Percentiles rank a stretch among this genome's conserved stretches.
phyloP scores from a whole-genome alignment of 2,329 filamentous ascomycete species.

The Geosmithia putterillii region DNA sequence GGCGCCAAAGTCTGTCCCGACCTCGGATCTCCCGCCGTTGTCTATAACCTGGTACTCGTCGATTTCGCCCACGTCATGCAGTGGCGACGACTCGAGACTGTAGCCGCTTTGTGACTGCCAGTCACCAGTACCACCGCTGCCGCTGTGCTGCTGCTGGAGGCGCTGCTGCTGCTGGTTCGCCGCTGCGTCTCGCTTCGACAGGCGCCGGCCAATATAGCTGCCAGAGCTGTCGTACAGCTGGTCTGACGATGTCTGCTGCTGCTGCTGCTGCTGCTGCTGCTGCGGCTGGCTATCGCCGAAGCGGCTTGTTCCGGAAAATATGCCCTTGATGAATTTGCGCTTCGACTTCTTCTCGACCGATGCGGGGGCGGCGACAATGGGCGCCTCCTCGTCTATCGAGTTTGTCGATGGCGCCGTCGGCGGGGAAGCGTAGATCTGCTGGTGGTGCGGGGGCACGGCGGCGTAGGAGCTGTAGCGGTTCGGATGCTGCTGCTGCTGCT shows the following conservation, averaged over 20 bases:
- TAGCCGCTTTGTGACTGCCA: constrained; percentile 17
- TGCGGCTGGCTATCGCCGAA: constrained; percentile 14
- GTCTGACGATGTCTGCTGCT: constrained; percentile 5
- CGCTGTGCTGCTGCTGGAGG: constrained; percentile 7
- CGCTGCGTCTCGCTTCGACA: constrained; percentile 46
- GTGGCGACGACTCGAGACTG: constrained; percentile 28
- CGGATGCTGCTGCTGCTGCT: constrained; percentile 18
- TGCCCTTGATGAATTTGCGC: constrained; percentile 41
- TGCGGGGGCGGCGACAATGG: constrained; percentile 12
- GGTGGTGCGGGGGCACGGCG: constrained; percentile 9
- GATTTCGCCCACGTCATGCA: constrained; percentile 29
- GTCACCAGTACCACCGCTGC: too few relatives aligned
- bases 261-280: constrained; percentile 13
- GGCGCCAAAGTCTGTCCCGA: constrained; percentile 17
- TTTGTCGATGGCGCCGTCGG: too few relatives aligned
- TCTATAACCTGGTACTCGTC: constrained; percentile 17
- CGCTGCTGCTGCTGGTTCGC: constrained; percentile 12
- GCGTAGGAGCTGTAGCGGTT: constrained; percentile 30
- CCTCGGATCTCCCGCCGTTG: background rate
- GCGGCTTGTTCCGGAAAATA: constrained; percentile 31
- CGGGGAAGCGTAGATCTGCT: too few relatives aligned
- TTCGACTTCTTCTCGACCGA: constrained; percentile 37
- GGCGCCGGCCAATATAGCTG: constrained; percentile 37
- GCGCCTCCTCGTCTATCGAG: constrained; percentile 12
- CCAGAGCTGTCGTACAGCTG: constrained; percentile 35